Conservation (phyloP, 2,329 filamentous ascomycete species). For the Westerdykella aurantiaca region DNA sequence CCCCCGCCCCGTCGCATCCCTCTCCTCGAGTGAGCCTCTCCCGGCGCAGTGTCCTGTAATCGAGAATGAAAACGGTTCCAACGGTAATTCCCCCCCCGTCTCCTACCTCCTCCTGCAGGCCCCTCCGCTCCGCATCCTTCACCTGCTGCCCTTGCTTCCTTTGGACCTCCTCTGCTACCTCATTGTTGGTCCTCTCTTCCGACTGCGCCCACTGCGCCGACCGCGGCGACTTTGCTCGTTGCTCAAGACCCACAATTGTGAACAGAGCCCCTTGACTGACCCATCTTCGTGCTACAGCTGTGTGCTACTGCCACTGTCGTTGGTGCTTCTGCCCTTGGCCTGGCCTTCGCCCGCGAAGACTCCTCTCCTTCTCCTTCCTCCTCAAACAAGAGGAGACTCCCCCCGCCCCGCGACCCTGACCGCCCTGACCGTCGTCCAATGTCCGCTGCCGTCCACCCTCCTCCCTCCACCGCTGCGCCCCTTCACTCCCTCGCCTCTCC, state of each 20-base stretch:
- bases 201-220: slow-evolving; percentile 15
- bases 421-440: slow-evolving; percentile 20
- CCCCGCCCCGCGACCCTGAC: slow-evolving; percentile 27
- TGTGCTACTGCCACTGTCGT: slow-evolving; percentile 58
- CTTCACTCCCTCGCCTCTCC: slow-evolving; percentile 20
- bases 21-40: slow-evolving; percentile 35
- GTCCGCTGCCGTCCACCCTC: slow-evolving; percentile 24
- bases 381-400: slow-evolving; percentile 36
- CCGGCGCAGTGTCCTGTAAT: slow-evolving; percentile 32
- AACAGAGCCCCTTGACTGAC: slow-evolving; percentile 32
- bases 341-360: slow-evolving; percentile 51
- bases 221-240: slow-evolving; percentile 22
- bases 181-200: slow-evolving; percentile 7
- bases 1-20: slow-evolving; percentile 32
- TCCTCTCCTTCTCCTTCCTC: slow-evolving; percentile 28
- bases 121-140: slow-evolving; percentile 6
- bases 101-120: slow-evolving; percentile 7
- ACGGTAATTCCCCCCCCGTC: slow-evolving; percentile 31
- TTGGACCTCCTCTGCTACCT: slow-evolving; percentile 12
- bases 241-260: slow-evolving; percentile 14
- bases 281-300: slow-evolving; percentile 44
- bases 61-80: slow-evolving; percentile 45
- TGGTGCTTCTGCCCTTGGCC: slow-evolving; percentile 55
- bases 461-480: slow-evolving; percentile 17
- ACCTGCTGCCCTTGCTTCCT: slow-evolving; percentile 23